A percentile compares a stretch with the other conserved stretches of the same genome.
These are phyloP conservation scores for Clavispora asparagi DNA, from an alignment of 805 yeast species.

Conservation along the genomic window DNA sequence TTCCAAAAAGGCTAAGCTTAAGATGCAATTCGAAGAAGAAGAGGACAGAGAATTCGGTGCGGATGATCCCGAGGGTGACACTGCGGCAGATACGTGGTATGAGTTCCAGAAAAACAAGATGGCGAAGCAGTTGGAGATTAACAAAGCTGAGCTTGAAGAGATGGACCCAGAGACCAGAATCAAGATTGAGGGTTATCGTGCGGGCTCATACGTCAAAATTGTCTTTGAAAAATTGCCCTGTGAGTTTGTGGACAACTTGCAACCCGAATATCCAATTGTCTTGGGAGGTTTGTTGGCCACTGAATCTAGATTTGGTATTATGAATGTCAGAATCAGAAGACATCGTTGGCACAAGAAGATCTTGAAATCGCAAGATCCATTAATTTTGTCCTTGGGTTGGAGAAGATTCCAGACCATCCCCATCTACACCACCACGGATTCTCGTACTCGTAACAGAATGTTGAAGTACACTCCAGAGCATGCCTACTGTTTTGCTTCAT, in stretches of 20 bases:
- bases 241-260: constrained; percentile 83
- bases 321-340: constrained; percentile 91
- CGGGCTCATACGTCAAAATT: constrained; percentile 90
- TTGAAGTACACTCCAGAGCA: constrained; percentile 98
- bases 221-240: constrained; percentile 81
- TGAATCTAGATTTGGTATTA: constrained; percentile 87
- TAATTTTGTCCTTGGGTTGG: constrained; percentile 94
- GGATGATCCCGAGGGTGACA: constrained; percentile 67
- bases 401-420: constrained; percentile 97
- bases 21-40: constrained; percentile 85
- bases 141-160: constrained; percentile 68
- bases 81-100: constrained; percentile 93
- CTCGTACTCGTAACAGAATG: constrained; percentile 97
- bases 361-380: constrained; percentile 90
- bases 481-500: constrained; percentile 91
- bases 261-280: constrained; percentile 79
- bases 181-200: constrained; percentile 83
- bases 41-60: constrained; percentile 62
- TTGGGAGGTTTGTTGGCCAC: constrained; percentile 89
- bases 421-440: constrained; percentile 91
- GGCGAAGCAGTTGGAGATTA: constrained; percentile 93
- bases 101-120: constrained; percentile 95
- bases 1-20: constrained; percentile 80
- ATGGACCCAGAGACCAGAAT: constrained; percentile 75
- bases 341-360: constrained; percentile 99